Evolutionary conservation across 2,329 filamentous ascomycete genomes (phyloP), one percentile per base, ranked within the genome.

Genomic region (Fusarium guadeloupense): DNA sequence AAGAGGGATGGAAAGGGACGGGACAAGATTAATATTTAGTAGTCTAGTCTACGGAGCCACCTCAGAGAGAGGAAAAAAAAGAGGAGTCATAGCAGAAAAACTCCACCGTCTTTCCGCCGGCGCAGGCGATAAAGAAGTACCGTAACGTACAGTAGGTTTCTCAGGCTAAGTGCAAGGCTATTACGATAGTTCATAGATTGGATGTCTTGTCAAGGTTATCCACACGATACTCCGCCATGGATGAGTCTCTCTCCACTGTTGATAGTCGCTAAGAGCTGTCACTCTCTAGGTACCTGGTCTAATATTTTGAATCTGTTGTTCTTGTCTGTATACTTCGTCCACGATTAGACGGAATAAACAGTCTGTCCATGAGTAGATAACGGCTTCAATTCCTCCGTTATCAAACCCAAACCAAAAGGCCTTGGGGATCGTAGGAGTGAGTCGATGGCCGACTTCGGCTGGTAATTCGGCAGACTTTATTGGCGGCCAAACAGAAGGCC

Each of bases 401-500:
- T 49, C 54, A 49, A 53, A 25, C 39, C 34, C 42, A 52, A 57
- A 19, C 37, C 45, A 39, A 41, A 58, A 48, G 33, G 21, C 44
- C 37, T 43, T 14, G 8, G n/a, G 14, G n/a, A 34, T 45, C 47
- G 38, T 45, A 43, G 42, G 47, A 59, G 59, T 48, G 51, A 57
- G 45, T 54, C 40, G 34, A 48, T 33, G 61, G 63, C 67, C 67
- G 67, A 69, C 57, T 67, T 69, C 67, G 67, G 67, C 66, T 66
- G 37, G 40, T 59, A 69, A 67, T 66, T 66, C 58, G 28, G 46
- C 54, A 45, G 45, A 40, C 45, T 59, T 54, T 38, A 69, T 70
- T 69, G 67, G 67, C 40, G 35, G 62, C 50, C 40, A 35, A 26
- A 35, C 53, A 35, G 16, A 54, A 30, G 53, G 28, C 26, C 62